Base-by-base conservation (phyloP, 805 yeast species). In the Hanseniaspora taiwanica region DNA sequence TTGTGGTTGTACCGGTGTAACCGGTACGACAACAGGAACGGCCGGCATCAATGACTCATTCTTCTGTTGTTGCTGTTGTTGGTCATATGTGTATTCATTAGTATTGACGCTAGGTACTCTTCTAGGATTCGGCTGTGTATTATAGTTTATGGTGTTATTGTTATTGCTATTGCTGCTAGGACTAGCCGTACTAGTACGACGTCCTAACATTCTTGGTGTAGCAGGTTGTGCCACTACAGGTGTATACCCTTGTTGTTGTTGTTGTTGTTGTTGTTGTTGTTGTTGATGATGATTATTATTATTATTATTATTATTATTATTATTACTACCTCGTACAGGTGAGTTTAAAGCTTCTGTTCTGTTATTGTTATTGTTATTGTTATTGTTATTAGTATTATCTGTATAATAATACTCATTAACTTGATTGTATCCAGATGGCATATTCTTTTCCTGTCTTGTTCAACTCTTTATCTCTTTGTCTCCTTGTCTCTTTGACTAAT, bases 151-250 rank as follows among this genome's bases (percentile, higher is more conserved):
- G 18, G 13, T 25, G n/a, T 25, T 25, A 8, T 12, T 25, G n/a
- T 25, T 25, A 25, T 25, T 25, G 14, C 10, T 25, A 25, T 25
- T 25, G n/a, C 14, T 7, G n/a, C 35, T 17, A 27, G 39, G 13
- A 24, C 21, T 23, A n/a, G 13, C 8, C 13, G 12, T 17, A 7
- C 36, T 16, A 20, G 16, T 19, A 33, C 40, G 40, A 24, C 42
- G 46, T 16, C 59, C 55, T 59, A 58, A 54, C 61, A 58, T 56
- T 38, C 62, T 46, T 24, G 56, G 50, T 4, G 61, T 53, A 4
- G 62, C 62, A 8, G 59, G 59, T n/a, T n/a, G n/a, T 6, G 60
- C 59, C n/a, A 50, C 51, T 12, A 52, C 38, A 7, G 40, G 20
- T 5, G 33, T 20, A 14, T 29, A 29, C 25, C 25, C 25, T 23